These are phyloP conservation scores for Parmales sp. DNA, from an alignment of 108 stramenopile species.

Conservation along the genomic window DNA sequence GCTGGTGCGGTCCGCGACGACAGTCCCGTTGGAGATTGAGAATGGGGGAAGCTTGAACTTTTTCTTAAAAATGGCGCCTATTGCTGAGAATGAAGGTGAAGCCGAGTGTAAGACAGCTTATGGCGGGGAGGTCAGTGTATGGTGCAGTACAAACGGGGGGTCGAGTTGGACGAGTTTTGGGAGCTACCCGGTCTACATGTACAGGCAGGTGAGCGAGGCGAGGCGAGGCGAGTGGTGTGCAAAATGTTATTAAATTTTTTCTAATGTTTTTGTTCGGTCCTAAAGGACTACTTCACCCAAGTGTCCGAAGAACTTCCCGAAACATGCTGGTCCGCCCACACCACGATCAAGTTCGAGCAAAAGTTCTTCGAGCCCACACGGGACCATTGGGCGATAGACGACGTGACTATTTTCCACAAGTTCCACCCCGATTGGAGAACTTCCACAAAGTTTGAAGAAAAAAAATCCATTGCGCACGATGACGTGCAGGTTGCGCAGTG, in stretches of 20 bases:
- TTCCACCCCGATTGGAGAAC: not conserved
- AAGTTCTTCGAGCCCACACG: not conserved
- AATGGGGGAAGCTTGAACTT: not conserved
- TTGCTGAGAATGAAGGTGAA: not conserved
- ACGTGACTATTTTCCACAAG: not conserved
- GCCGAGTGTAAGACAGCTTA: not conserved
- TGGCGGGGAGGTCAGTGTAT: not conserved
- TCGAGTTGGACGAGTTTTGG: not conserved
- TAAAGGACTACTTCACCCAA: not conserved
- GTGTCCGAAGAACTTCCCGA: not conserved
- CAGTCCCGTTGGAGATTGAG: not conserved
- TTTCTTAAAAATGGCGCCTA: not conserved
- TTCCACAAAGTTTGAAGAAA: not conserved
- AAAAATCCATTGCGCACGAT: not conserved
- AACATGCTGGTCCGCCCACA: not conserved
- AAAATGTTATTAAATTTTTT: too few species aligned
- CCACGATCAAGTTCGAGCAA: conserved; percentile 6
- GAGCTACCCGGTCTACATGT: not conserved
- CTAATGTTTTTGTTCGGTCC: too few species aligned
- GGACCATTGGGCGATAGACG: conserved; percentile 7
- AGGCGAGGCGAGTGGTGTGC: too few species aligned
- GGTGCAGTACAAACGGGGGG: not conserved
- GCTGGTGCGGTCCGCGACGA: not conserved
- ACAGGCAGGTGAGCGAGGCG: too few species aligned
- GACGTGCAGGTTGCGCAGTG: conserved; percentile 3